A percentile compares a stretch with the other conserved stretches of the same genome.
Conservation (phyloP, 1,284 basidiomycete species). For the Lignosus rhinocerotis region DNA sequence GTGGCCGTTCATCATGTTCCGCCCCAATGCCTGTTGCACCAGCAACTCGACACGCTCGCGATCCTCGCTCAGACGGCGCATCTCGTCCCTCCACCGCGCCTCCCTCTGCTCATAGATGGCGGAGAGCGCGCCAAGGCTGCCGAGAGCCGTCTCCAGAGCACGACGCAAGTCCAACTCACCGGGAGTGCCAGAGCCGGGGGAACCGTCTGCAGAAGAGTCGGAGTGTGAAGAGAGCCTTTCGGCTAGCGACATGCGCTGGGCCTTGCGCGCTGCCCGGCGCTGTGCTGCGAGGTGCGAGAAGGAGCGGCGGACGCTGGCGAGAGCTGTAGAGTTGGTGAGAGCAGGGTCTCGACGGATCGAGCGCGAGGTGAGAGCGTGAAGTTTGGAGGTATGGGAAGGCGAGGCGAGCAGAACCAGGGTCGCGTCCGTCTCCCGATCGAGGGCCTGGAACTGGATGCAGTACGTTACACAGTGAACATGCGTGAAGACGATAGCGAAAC, state of each 20-base stretch:
- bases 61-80: slow-evolving; percentile 62
- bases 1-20: slow-evolving; percentile 20
- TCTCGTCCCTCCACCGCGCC: slow-evolving; percentile 68
- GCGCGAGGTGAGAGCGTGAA: slow-evolving; percentile 64
- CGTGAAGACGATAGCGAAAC: slow-evolving; percentile 21
- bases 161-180: slow-evolving; percentile 64
- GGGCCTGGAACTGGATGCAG: slow-evolving; percentile 61
- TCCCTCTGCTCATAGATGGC: slow-evolving; percentile 68
- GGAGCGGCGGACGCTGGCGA: slow-evolving; percentile 50
- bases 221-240: slow-evolving; percentile 52
- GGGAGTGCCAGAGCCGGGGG: slow-evolving; percentile 51
- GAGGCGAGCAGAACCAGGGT: slow-evolving; percentile 73
- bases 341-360: slow-evolving; percentile 58
- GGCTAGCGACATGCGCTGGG: slow-evolving; percentile 51
- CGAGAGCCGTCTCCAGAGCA: slow-evolving; percentile 63
- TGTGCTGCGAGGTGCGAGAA: slow-evolving; percentile 62
- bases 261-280: slow-evolving; percentile 50
- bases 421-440: slow-evolving; percentile 78
- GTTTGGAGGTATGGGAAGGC: slow-evolving; percentile 66
- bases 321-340: slow-evolving; percentile 46
- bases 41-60: slow-evolving; percentile 65
- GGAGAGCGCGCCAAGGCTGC: slow-evolving; percentile 60
- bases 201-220: slow-evolving; percentile 48
- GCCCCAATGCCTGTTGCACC: slow-evolving; percentile 62
- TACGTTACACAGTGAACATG: slow-evolving; percentile 12